Percentiles rank a stretch among this genome's conserved stretches.
Conservation (phyloP, 305 asterid species). For the Withania somnifera region DNA sequence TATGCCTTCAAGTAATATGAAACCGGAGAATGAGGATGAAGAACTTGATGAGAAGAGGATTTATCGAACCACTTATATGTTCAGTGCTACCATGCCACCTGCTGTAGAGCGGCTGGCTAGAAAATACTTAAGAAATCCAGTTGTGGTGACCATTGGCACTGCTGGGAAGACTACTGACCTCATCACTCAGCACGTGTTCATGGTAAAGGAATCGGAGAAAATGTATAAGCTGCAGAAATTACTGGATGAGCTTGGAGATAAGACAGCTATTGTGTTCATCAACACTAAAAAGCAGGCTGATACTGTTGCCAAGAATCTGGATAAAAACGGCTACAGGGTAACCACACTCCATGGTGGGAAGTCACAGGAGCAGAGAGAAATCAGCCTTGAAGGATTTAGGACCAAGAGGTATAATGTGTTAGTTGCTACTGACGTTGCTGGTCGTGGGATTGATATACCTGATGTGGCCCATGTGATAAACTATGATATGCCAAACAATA, state of each 20-base stretch:
- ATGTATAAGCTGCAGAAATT: conserved; percentile 40
- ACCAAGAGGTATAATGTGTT: conserved; percentile 61
- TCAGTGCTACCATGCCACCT: conserved; percentile 84
- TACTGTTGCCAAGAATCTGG: conserved; percentile 46
- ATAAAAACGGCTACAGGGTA: conserved; percentile 60
- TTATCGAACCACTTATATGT: conserved; percentile 81
- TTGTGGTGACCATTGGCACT: conserved; percentile 75
- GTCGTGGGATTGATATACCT: conserved; percentile 87
- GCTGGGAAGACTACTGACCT: conserved; percentile 76
- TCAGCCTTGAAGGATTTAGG: conserved; percentile 80
- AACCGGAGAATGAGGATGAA: conserved; percentile 82
- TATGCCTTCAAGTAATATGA: conserved; percentile 87
- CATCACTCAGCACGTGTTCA: conserved; percentile 66
- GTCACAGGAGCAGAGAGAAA: conserved; percentile 76
- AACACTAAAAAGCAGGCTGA: conserved; percentile 71
- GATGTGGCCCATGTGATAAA: conserved; percentile 82
- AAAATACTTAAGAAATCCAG: conserved; percentile 81
- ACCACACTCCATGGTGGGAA: conserved; percentile 84
- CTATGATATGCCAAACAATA: conserved; percentile 66
- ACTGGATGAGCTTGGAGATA: conserved; percentile 77
- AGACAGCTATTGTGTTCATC: conserved; percentile 80
- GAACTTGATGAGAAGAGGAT: conserved; percentile 81
- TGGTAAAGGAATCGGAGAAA: conserved; percentile 71
- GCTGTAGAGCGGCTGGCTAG: conserved; percentile 84
- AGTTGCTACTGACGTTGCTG: conserved; percentile 82